phyloP scores from a whole-genome alignment of 2,329 filamentous ascomycete genomes.

The Alternaria arborescens region DNA sequence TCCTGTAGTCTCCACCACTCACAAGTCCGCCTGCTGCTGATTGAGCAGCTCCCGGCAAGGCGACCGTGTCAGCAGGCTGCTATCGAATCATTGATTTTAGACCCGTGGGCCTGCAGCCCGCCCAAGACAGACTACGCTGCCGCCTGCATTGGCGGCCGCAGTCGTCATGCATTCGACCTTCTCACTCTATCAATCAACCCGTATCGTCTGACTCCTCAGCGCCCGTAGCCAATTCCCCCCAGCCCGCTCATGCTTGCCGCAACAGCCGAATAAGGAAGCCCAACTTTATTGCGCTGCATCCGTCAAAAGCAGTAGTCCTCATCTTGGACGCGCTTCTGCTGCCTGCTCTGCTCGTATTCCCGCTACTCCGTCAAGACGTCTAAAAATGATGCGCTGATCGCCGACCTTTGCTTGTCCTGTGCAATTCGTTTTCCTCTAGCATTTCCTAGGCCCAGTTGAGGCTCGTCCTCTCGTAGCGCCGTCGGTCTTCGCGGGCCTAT shows the following conservation, averaged over 20 bases:
- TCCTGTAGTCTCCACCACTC: constrained; percentile 34
- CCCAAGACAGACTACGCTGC: constrained; percentile 29
- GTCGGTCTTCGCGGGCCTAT: constrained; percentile 13
- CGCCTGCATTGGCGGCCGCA: constrained; percentile 49
- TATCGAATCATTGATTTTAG: constrained; percentile 40
- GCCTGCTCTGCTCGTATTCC: constrained; percentile 30
- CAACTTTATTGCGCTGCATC: constrained; percentile 36
- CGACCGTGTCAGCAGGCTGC: constrained; percentile 43
- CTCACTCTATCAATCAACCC: constrained; percentile 35
- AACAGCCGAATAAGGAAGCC: constrained; percentile 46
- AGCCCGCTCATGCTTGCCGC: constrained; percentile 45
- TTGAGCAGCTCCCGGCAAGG: constrained; percentile 34
- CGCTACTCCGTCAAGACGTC: constrained; percentile 24
- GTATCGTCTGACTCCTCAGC: constrained; percentile 47
- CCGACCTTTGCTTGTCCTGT: constrained; percentile 26
- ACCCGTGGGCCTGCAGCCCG: constrained; percentile 31
- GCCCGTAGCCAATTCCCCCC: constrained; percentile 19
- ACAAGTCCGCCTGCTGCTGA: constrained; percentile 37
- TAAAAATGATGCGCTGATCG: constrained; percentile 34
- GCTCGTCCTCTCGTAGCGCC: constrained; percentile 23
- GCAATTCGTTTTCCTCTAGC: constrained; percentile 33
- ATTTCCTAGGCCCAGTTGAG: constrained; percentile 13
- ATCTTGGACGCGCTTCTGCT: constrained; percentile 8
- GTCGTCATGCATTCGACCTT: constrained; percentile 46
- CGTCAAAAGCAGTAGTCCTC: constrained; percentile 18